Percentiles rank a stretch among this genome's conserved stretches.
phyloP scores from a whole-genome alignment of 2,329 filamentous ascomycete genomes.

The Phyllosticta citrichinensis region DNA sequence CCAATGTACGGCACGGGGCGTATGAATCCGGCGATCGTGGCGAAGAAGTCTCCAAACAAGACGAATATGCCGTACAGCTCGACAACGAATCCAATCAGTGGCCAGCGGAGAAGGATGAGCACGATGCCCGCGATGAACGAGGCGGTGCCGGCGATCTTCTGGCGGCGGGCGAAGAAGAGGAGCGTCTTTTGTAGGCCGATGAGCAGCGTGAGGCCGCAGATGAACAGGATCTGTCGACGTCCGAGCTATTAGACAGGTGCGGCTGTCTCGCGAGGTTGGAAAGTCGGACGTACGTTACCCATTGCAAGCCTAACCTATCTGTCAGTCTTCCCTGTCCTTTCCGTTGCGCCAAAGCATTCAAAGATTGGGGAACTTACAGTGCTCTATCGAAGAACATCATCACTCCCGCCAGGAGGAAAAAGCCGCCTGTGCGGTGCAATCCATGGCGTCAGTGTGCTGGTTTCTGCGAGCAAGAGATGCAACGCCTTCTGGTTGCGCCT shows the following conservation, averaged over 20 bases:
- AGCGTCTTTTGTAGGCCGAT: slow-evolving; percentile 88
- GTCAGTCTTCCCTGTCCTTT: slow-evolving; percentile 12
- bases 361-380: slow-evolving; percentile 53
- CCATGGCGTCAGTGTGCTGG: slow-evolving; percentile 15
- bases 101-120: slow-evolving; percentile 84
- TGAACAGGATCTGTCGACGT: slow-evolving; percentile 72
- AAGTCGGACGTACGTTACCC: slow-evolving; percentile 64
- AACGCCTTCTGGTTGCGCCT: neutral
- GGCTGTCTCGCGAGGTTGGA: neutral
- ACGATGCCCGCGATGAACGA: slow-evolving; percentile 77
- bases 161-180: slow-evolving; percentile 85
- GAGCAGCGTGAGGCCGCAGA: slow-evolving; percentile 90
- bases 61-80: slow-evolving; percentile 90
- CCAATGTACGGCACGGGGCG: slow-evolving; percentile 77
- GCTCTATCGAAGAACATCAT: slow-evolving; percentile 97
- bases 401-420: slow-evolving; percentile 91
- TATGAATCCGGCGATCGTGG: slow-evolving; percentile 82
- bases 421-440: slow-evolving; percentile 52
- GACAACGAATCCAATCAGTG: slow-evolving; percentile 78
- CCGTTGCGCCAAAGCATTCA: neutral
- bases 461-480: neutral
- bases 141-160: slow-evolving; percentile 84
- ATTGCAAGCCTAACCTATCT: slow-evolving; percentile 65
- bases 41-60: slow-evolving; percentile 91
- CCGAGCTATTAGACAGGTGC: neutral